Conservation (phyloP, 768 basidiomycete species). For the Amanita fuliginea region DNA sequence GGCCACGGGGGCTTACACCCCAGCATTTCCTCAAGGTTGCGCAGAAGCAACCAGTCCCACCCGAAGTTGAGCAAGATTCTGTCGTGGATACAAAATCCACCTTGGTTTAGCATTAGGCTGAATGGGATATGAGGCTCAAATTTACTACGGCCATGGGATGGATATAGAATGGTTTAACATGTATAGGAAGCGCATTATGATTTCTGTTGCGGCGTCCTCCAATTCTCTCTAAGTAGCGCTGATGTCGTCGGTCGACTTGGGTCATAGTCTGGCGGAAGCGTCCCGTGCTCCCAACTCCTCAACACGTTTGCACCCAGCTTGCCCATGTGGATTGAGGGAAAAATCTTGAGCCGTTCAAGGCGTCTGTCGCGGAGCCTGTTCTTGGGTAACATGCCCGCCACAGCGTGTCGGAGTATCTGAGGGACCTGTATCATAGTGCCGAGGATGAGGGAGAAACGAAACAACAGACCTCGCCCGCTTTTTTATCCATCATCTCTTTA, state of each 20-base stretch:
- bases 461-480: slow-evolving; percentile 46
- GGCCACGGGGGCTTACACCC: slow-evolving; percentile 28
- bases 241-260: slow-evolving; percentile 30
- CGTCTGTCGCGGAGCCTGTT: slow-evolving; percentile 90
- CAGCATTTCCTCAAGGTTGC: slow-evolving; percentile 32
- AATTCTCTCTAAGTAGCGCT: slow-evolving; percentile 19
- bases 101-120: too few relatives aligned
- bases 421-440: slow-evolving; percentile 41
- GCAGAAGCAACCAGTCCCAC: slow-evolving; percentile 13
- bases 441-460: slow-evolving; percentile 13
- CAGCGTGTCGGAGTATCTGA: slow-evolving; percentile 91
- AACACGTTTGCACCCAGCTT: slow-evolving; percentile 68
- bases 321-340: slow-evolving; percentile 70
- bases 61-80: not conserved
- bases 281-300: slow-evolving; percentile 78
- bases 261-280: slow-evolving; percentile 39
- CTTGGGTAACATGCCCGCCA: slow-evolving; percentile 98
- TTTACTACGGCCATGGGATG: too few relatives aligned
- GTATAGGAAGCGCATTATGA: not conserved
- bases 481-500: slow-evolving; percentile 68
- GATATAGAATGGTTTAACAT: too few relatives aligned
- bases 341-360: slow-evolving; percentile 81
- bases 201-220: not conserved
- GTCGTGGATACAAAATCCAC: not conserved
- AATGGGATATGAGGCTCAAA: too few relatives aligned